These are phyloP conservation scores for Cetraspora pellucida DNA, from an alignment of 192 early-diverging fungal species.

Conservation along the genomic window DNA sequence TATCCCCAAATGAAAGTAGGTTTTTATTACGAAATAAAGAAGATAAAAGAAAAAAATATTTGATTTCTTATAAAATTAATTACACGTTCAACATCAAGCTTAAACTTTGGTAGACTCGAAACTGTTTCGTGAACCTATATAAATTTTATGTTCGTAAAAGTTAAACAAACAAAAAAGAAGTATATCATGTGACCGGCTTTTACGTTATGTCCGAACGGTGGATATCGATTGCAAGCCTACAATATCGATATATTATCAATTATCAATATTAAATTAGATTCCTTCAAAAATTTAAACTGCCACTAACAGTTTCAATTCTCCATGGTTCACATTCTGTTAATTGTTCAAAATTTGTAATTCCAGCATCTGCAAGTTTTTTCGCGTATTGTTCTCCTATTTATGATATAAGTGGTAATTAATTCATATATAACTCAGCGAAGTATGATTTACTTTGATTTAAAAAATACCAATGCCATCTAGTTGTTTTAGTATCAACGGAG, in stretches of 20 bases:
- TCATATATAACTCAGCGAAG: no score
- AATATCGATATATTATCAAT: background rate
- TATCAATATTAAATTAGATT: background rate
- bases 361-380: constrained; percentile 47
- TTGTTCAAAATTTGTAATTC: constrained; percentile 53
- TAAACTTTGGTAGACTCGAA: background rate
- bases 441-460: no score
- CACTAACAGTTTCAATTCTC: constrained; percentile 52
- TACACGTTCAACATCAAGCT: background rate
- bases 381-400: constrained; percentile 47
- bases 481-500: constrained; percentile 54
- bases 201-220: constrained; percentile 61
- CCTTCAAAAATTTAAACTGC: background rate
- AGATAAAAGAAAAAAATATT: background rate
- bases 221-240: constrained; percentile 47
- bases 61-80: no score
- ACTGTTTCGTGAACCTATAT: background rate
- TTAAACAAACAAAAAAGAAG: constrained; percentile 4
- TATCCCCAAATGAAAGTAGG: background rate
- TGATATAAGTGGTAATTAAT: background rate
- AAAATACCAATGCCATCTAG: constrained; percentile 56
- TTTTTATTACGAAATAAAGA: background rate
- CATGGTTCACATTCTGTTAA: constrained; percentile 48
- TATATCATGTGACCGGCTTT: constrained; percentile 6
- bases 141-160: background rate